phyloP scores from a whole-genome alignment of 441 rosid genomes.

The Erysimum pusillum region DNA sequence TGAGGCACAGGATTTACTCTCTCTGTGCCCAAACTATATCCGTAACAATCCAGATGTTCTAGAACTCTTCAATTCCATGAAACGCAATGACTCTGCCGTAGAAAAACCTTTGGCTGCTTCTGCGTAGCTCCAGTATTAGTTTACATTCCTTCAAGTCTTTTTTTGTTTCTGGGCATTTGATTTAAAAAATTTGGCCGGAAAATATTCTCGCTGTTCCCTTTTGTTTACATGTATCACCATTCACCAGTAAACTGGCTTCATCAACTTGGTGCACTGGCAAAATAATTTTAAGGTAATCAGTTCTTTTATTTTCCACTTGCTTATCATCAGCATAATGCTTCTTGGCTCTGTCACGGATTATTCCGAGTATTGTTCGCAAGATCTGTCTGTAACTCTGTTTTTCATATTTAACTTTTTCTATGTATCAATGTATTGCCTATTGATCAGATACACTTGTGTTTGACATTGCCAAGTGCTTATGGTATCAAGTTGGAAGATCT shows the following conservation, averaged over 20 bases:
- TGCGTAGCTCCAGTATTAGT: conserved; percentile 41
- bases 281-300: conserved; percentile 39
- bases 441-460: conserved; percentile 21
- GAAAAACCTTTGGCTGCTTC: conserved; percentile 42
- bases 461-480: conserved; percentile 21
- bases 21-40: conserved; percentile 69
- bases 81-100: conserved; percentile 49
- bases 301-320: conserved; percentile 8
- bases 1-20: conserved; percentile 79
- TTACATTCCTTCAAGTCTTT: conserved; percentile 26
- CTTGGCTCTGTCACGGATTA: conserved; percentile 17
- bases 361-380: background rate
- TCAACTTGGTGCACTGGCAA: conserved; percentile 42
- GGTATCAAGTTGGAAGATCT: conserved; percentile 19
- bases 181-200: conserved; percentile 22
- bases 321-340: conserved; percentile 14
- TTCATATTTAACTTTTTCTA: background rate
- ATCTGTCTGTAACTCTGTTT: conserved; percentile 8
- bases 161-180: conserved; percentile 22
- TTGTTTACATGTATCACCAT: conserved; percentile 41
- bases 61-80: conserved; percentile 72
- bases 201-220: background rate
- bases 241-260: conserved; percentile 36
- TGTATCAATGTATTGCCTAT: conserved; percentile 2
- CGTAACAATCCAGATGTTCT: conserved; percentile 84